Evolutionary conservation across 2,329 filamentous ascomycete species (phyloP), one percentile per base, ranked within the genome.

Genomic region (Paecilomyces fulvus): DNA sequence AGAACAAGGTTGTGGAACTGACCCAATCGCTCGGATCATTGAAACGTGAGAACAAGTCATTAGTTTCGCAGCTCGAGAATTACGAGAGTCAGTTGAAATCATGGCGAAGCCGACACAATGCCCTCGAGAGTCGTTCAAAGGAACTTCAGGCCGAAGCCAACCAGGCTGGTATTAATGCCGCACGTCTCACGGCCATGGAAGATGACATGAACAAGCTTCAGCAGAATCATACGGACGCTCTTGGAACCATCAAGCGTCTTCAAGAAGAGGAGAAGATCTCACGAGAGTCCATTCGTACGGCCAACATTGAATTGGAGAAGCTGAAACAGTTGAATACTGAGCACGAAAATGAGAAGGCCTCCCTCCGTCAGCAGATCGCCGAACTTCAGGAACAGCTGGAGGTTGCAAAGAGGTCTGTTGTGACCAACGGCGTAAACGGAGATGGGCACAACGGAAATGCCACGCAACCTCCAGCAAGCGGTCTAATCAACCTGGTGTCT

Each of bases 1-100:
- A 99, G 75, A 97, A 99, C 82, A 99, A 99, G 84, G 94, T 99
- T 60, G 90, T 99, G 60, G 94, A 99, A 77, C 83, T 99, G 67
- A 99, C 94, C 1, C 94, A 99, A 73, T 90, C 88, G 52, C 77
- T 99, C 65, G 92, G 94, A 63, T 87, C 90, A 9, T 88, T 96
- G 82, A 96, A 95, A 79, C 84, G 87, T 60, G 90, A 96, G 76
- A 99, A 99, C 83, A 96, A 95, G 80, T 83, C 83, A 57, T 81
- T 99, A 59, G 80, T 88, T 64, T 86, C 83, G 33, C 92, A 97
- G 73, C 87, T 99, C 52, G 90, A 96, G 74, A 96, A 89, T 73
- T 96, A 97, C 77, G 92, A 99, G 73, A 87, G 83, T 63, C 94
- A 99, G 75, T 86, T 99, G 77, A 95, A 95, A 74, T 95, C 90